Base-by-base conservation (phyloP, 75 land plant genomes). In the Pseudotsuga menziesii region DNA sequence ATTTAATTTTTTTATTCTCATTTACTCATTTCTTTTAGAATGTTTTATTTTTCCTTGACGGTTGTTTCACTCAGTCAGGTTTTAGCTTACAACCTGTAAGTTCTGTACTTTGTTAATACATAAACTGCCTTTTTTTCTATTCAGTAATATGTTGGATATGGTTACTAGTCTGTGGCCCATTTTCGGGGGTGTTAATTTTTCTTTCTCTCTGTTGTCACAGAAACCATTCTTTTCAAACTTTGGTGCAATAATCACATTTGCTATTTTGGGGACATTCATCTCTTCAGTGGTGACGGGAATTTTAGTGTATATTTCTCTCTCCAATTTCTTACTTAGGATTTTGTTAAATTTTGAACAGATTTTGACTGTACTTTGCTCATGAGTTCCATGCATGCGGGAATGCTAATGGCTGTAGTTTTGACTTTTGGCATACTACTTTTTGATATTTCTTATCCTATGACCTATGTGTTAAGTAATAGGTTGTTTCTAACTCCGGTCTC, bases 181-280 rank as follows among this genome's bases (percentile, higher is more conserved):
- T 27, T 27, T 39, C n/a, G 56, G 2, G 76, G 11, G 57, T 23
- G 26, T 66, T 67, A 8, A 41, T 63, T 79, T 48, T 64, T 59
- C 16, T 35, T 69, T 36, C 22, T 1, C 16, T 82, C 54, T 82
- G 81, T 44, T 81, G 71, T 73, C 54, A 29, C 88, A 96, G 99
- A 96, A 96, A 88, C 99, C 99, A 19, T 96, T 96, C 76, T 96
- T 96, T 87, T 92, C 97, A 75, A 96, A 96, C 75, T 96, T 96
- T 85, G 99, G 99, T 32, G 99, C 99, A 20, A 96, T 96, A 72
- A 87, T 89, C 78, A 87, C 93, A 54, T 92, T 96, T 88, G 93
- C 99, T 52, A 89, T 96, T 56, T 58, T 94, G 41, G 99, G 99
- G 78, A 96, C 99, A 15, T 94, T 96, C 81, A 86, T 96, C 59